Base-by-base conservation (phyloP, 169 alveolate species). In the Plasmodium vivax region DNA sequence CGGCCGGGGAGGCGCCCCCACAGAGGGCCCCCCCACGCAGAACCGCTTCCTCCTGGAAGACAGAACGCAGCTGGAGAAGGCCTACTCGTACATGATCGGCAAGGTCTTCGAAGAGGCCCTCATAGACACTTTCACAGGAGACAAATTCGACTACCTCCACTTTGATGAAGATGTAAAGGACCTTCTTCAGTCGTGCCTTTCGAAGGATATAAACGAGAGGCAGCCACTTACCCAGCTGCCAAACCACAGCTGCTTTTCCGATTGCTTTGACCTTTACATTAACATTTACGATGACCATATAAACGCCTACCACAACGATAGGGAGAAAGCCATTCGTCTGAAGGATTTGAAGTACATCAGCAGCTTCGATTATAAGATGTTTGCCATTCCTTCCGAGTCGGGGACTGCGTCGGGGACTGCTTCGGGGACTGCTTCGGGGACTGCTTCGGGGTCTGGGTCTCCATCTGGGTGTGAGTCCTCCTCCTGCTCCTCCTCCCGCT, bases 251-350 rank as follows among this genome's bases (percentile, higher is more conserved):
- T 88, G 94, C 51, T 88, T 88, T 47, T 68, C 82, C 8, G 90
- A 88, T 2, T 88, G 94, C 73, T 88, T 88, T 32, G 94, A 88
- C 36, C 34, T 88, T 23, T 88, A 88, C 41, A 88, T 88, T 41
- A 88, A 88, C 34, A 88, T 88, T 3, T 88, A 88, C 72, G 94
- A 88, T 36, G 94, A 88, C 82, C 79, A 88, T 27, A 88, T 88
- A n/a, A 88, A 88, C n/a, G 43, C 94, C 0, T 88, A 88, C 71
- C 80, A 88, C 19, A 88, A 88, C 62, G 94, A 88, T 36, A 79
- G 51, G 72, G 94, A 88, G 82, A 88, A 88, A n/a, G 94, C 94
- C 16, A 45, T 88, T 32, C 47, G 77, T n/a, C 72, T 88, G 30
- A 23, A 54, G 9, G 94, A 88, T 38, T 36, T 88, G 9, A 88